Base-by-base conservation (phyloP, 495 filamentous ascomycete species). In the Podospora pseudopauciseta region DNA sequence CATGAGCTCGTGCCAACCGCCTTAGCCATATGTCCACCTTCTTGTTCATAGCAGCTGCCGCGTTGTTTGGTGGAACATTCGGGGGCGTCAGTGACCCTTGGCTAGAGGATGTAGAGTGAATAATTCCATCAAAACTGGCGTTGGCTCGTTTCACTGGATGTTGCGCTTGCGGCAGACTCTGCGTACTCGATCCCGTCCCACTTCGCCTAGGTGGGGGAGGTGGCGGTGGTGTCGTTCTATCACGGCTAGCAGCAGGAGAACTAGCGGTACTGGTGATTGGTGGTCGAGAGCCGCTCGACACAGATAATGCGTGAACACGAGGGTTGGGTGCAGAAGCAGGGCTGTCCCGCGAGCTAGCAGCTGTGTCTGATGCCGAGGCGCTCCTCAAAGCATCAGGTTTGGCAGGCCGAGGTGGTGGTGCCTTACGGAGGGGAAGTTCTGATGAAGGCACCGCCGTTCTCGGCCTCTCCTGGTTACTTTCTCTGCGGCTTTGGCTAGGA, bases 11-110 rank as follows among this genome's bases (percentile, higher is more conserved):
- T 68, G 86, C 87, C 87, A 93, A 91, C 62, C 96, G 81, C 66
- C 89, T 85, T 65, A 84, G 80, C 96, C 96, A 99, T 26, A 96
- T 74, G 60, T 93, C 89, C 65, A 96, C 85, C 44, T 93, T 92
- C 74, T 93, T 96, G 70, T 88, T 94, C 13, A 85, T 67, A 68
- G 58, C 69, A 23, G 68, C 39, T 58, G 68, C 19, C 62, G 66
- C 56, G 59, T 69, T 60, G 23, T 69, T 15, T 55, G 56, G 26
- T 26, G 60, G 23, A 49, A 65, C 27, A 30, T n/a, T 18, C 0
- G 54, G 7, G 3, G 53, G 63, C n/a, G 54, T 49, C 15, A 62
- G 39, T 26, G 68, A 73, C n/a, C 54, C 53, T 19, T 44, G 34
- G 26, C 62, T 57, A 20, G 63, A 26, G 30, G 55, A 26, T 2